Evolutionary conservation across 2,329 filamentous ascomycete species (phyloP), one percentile per base, ranked within the genome.

Genomic region (Scedosporium aurantiacum): DNA sequence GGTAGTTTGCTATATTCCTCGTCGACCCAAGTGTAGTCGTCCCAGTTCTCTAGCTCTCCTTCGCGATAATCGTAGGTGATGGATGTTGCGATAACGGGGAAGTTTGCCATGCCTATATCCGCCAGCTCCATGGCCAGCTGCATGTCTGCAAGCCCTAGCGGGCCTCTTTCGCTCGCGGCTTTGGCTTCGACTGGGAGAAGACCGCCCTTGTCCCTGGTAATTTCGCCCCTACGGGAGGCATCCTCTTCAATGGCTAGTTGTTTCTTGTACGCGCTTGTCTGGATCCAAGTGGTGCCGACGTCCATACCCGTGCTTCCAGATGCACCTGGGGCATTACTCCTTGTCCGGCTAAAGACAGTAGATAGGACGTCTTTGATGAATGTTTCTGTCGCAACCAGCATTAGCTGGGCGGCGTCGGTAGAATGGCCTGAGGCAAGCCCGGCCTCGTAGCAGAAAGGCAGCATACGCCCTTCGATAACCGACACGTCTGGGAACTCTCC

Each of bases 111-210:
- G 63, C 89, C 87, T 27, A 82, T 84, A 60, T 94, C 89, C 12
- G 88, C 86, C 65, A 96, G 81, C 63, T 89, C 84, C 16, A 96
- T 72, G 0, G 90, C 85, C 2, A 96, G 76, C 43, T 88, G 82
- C 57, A 97, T 73, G 71, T 97, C 93, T 18, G 86, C 84, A 75
- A 93, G 87, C 14, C 86, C 86, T 1, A 97, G 74, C 0, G 89
- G 84, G 5, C 85, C 82, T 45, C 91, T 80, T 67, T 88, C 84
- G 61, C 83, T 83, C 16, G 88, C 86, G 60, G 88, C 87, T 70
- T 89, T 91, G 2, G 89, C 84, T 72, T 97, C 91, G 41, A 91
- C 77, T 0, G 92, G 93, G 5, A 97, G 75, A 28, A 96, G 74
- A 1, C 91, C 91, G 57, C 83, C 87, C 63, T 88, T 87, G 63